Evolutionary conservation across 768 basidiomycete species (phyloP), one percentile per base, ranked within the genome.

Genomic region (Collybia nuda): DNA sequence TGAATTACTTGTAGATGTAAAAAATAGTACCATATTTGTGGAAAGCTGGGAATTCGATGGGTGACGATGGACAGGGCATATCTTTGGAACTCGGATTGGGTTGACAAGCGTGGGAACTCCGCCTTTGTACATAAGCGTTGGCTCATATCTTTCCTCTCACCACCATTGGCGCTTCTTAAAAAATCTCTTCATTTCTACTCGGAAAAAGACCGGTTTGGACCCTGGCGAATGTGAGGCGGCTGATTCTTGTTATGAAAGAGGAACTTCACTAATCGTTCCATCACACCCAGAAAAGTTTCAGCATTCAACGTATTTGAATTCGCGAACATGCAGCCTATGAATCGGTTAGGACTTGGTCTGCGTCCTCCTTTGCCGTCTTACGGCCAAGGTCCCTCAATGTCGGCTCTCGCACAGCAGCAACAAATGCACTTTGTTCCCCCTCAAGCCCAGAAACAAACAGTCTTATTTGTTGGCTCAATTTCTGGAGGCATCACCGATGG

Each of bases 391-490:
- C 90, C 90, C 77, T 90, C 90, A 79, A 90, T 93, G 64, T 86
- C 85, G 68, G 87, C 90, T 74, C 86, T 92, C 67, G 88, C 90
- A 76, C 84, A 88, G 77, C 88, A 91, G 77, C 87, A 90, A 57
- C 85, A 81, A 57, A 83, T 83, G 67, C 79, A 83, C 36, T 87
- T 81, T 64, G 76, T 80, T 48, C 82, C 83, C 3, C 84, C 84
- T n/a, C 81, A 79, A 66, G 69, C 71, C 12, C 85, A 84, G 56
- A 93, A 86, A 59, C 78, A 82, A 53, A 82, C 86, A 0, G 84
- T 82, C 0, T 75, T 96, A 2, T 98, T 97, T 59, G 85, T 98
- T n/a, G 94, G 94, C 8, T 90, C 92, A 53, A 98, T 98, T 68
- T 92, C 94, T 5, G 90, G 91, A 26, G 94, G 94, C 4, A 92